phyloP scores from a whole-genome alignment of 2,329 filamentous ascomycete genomes.

The Diaporthe sp. region DNA sequence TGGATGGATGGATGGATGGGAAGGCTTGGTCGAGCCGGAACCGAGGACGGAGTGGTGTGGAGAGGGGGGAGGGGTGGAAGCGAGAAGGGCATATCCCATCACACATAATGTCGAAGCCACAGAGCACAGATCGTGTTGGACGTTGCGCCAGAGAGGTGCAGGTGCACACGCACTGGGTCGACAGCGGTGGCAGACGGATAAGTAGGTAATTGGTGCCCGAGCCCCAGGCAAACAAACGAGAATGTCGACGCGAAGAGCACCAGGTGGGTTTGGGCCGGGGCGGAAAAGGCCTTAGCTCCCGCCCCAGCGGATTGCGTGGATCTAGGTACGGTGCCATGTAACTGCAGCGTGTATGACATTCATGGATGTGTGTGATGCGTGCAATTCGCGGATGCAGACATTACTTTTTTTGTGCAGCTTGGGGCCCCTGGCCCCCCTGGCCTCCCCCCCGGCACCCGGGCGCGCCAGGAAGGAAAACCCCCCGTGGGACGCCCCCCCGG shows the following conservation, averaged over 20 bases:
- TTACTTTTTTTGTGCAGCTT: neutral
- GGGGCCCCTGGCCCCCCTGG: neutral
- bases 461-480: neutral
- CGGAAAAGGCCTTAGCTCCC: constrained; percentile 29
- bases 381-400: neutral
- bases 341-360: neutral
- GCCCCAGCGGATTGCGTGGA: constrained; percentile 20
- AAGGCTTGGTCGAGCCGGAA: neutral
- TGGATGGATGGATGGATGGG: neutral
- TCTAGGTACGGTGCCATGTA: neutral
- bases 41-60: constrained; percentile 2
- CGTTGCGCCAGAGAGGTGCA: neutral
- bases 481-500: constrained; percentile 4
- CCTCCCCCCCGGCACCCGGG: neutral
- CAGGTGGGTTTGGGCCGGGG: constrained; percentile 4
- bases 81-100: neutral
- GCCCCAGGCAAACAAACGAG: neutral
- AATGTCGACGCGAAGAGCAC: neutral
- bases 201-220: neutral
- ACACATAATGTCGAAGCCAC: neutral
- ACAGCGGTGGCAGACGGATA: neutral
- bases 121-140: neutral
- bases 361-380: neutral
- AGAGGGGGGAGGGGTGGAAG: neutral
- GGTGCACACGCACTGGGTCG: neutral